Evolutionary conservation across 2,329 filamentous ascomycete genomes (phyloP).

Genomic region (Alternaria metachromatica): DNA sequence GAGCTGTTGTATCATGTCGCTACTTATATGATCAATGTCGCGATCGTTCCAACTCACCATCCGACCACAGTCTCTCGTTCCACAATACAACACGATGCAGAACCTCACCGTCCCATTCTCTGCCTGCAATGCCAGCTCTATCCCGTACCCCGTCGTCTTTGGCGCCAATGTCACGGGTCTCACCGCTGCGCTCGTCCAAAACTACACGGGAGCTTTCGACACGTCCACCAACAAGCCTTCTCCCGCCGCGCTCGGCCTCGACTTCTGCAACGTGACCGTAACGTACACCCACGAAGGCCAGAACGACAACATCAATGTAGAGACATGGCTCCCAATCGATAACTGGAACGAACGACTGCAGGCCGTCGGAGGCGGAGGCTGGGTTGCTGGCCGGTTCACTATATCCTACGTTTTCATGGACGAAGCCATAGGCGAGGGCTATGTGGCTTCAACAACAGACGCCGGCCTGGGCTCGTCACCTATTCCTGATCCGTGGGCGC

Average conservation of each 20-base stretch:
- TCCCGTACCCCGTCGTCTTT: conserved; percentile 11
- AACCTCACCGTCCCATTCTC: not conserved
- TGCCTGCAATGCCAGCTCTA: conserved; percentile 9
- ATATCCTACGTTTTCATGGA: conserved; percentile 18
- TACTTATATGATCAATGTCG: not conserved
- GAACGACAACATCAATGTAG: conserved; percentile 43
- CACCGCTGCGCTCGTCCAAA: conserved; percentile 16
- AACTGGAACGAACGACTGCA: conserved; percentile 27
- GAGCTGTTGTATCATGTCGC: not conserved
- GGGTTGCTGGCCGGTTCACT: conserved; percentile 25
- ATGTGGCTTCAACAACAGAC: conserved; percentile 32
- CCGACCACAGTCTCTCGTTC: not conserved
- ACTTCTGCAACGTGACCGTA: conserved; percentile 46
- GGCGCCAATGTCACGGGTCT: conserved; percentile 20
- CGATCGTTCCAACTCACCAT: not conserved
- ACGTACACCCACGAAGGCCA: conserved; percentile 47
- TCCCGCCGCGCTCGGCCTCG: not conserved
- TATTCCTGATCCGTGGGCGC: conserved; percentile 19
- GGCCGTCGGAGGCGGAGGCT: conserved; percentile 27
- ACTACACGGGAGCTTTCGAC: conserved; percentile 17
- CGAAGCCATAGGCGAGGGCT: conserved; percentile 28
- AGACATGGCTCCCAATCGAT: conserved; percentile 33
- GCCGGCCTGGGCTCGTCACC: conserved; percentile 20
- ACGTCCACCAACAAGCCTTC: conserved; percentile 15
- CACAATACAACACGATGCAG: not conserved